Conservation (phyloP, 2,329 filamentous ascomycete genomes). For the Fusarium sublunatum region DNA sequence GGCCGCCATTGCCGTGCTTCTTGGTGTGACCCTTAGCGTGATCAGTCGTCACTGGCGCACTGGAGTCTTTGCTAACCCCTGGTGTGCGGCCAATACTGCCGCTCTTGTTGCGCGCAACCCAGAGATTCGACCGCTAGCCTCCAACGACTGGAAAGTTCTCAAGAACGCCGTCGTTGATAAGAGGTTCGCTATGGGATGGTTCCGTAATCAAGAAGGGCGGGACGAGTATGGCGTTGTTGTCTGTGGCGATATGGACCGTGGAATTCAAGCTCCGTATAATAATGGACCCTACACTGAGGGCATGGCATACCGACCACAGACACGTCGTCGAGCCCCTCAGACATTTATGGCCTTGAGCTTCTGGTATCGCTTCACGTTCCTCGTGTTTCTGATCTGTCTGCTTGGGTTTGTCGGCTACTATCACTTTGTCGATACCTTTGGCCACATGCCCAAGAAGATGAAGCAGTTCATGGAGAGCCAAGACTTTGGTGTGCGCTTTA, state of each 20-base stretch:
- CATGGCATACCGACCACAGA: constrained; percentile 16
- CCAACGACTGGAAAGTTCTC: constrained; percentile 30
- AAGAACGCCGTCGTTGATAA: constrained; percentile 24
- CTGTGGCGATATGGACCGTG: constrained; percentile 1
- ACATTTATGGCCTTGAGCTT: constrained; percentile 53
- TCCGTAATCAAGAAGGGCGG: constrained; percentile 15
- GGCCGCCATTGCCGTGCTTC: constrained; percentile 6
- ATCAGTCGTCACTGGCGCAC: constrained; percentile 38
- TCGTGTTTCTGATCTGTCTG: constrained; percentile 49
- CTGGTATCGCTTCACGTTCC: constrained; percentile 50
- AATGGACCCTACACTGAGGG: constrained; percentile 29
- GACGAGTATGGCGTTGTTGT: constrained; percentile 39
- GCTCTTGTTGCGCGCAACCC: constrained; percentile 38
- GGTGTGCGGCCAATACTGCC: constrained; percentile 34
- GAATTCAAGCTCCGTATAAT: constrained; percentile 1
- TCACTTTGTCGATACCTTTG: constrained; percentile 42
- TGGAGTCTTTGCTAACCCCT: constrained; percentile 40
- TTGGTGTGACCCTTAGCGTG: constrained; percentile 19
- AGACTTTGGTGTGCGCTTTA: constrained; percentile 57
- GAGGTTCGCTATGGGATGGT: constrained; percentile 33
- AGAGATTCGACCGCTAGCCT: constrained; percentile 23
- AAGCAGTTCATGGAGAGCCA: constrained; percentile 54
- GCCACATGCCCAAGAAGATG: constrained; percentile 42
- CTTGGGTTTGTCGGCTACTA: constrained; percentile 56
- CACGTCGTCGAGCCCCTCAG: constrained; percentile 19